Evolutionary conservation across 2,329 filamentous ascomycete species (phyloP).

Genomic region (Fusarium sp.): DNA sequence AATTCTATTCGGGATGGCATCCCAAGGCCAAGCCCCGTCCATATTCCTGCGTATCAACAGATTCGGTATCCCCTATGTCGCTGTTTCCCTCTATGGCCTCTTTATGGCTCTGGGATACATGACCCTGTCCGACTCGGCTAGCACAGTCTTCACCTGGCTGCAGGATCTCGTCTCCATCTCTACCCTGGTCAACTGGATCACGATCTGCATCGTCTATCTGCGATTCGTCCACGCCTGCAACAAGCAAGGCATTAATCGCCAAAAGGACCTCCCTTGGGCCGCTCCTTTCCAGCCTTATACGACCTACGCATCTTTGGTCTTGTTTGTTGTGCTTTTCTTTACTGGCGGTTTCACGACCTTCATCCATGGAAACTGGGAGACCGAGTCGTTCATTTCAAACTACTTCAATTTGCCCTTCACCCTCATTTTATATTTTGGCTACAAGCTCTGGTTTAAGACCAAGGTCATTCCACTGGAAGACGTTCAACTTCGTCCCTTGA

Average conservation of each 20-base stretch:
- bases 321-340: constrained; percentile 10
- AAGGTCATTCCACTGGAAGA: constrained; percentile 6
- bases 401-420: constrained; percentile 18
- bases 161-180: constrained; percentile 12
- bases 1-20: constrained; percentile 9
- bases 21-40: constrained; percentile 6
- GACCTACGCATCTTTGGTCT: background rate
- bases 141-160: constrained; percentile 18
- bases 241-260: background rate
- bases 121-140: constrained; percentile 6
- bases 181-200: constrained; percentile 11
- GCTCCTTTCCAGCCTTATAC: constrained; percentile 14
- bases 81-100: background rate
- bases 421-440: background rate
- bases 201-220: background rate
- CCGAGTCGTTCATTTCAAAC: constrained; percentile 3
- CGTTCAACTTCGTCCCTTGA: background rate
- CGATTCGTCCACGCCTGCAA: constrained; percentile 5
- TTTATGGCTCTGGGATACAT: constrained; percentile 20
- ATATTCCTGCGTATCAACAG: constrained; percentile 12
- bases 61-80: constrained; percentile 15
- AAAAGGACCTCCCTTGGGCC: constrained; percentile 13
- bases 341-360: constrained; percentile 12
- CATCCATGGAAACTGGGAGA: constrained; percentile 1
- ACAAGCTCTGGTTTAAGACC: constrained; percentile 14